Evolutionary conservation across 2,329 filamentous ascomycete genomes (phyloP).

Genomic region (Fusarium sp.): DNA sequence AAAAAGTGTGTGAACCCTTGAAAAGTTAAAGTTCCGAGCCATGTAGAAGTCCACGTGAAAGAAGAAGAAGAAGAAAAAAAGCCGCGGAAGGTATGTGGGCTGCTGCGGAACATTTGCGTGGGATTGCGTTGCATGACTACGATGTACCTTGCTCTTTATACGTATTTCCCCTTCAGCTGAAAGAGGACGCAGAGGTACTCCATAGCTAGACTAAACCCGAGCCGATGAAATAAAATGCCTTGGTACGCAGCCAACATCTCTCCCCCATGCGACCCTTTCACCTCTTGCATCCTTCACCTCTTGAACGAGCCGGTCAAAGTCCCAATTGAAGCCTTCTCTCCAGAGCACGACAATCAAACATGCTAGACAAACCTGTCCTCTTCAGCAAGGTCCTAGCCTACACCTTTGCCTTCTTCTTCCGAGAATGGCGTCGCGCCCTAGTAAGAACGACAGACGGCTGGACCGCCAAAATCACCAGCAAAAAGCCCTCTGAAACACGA

Average conservation of each 20-base stretch:
- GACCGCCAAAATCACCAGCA: conserved; percentile 5
- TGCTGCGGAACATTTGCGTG: background rate
- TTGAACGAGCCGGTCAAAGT: too few relatives aligned
- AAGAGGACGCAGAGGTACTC: background rate
- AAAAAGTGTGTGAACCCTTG: background rate
- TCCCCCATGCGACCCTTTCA: too few relatives aligned
- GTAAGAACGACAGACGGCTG: conserved; percentile 23
- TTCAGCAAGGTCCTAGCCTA: conserved; percentile 44
- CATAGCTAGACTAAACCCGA: background rate
- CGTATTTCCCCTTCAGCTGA: conserved; percentile 5
- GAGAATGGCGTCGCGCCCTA: conserved; percentile 33
- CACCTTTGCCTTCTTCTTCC: conserved; percentile 37
- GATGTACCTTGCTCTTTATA: background rate
- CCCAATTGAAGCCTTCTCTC: background rate
- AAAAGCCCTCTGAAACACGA: conserved; percentile 29
- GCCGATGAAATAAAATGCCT: background rate
- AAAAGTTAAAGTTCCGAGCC: background rate
- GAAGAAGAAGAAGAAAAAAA: background rate
- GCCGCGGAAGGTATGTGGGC: background rate
- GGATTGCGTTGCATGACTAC: background rate
- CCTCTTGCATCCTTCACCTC: background rate
- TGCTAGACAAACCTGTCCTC: conserved; percentile 45
- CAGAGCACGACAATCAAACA: conserved; percentile 15
- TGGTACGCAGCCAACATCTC: background rate
- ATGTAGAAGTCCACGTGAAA: background rate